phyloP scores from a whole-genome alignment of 2,329 filamentous ascomycete genomes.

The Daldinia sp. region DNA sequence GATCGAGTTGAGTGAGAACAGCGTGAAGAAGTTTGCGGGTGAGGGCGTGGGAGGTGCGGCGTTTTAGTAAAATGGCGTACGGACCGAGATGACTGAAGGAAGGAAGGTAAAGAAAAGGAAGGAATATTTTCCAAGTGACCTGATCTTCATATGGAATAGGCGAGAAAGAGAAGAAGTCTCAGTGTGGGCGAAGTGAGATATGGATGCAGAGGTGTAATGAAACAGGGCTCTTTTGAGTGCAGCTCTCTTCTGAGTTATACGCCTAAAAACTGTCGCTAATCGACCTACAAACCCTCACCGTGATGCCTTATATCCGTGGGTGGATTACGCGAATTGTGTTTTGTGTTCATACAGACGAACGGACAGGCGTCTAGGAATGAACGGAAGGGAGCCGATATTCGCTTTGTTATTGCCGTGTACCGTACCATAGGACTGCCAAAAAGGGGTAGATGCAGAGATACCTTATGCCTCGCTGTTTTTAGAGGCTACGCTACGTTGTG shows the following conservation, averaged over 20 bases:
- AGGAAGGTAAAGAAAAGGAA: background rate
- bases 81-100: background rate
- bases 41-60: constrained; percentile 64
- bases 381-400: too few species aligned
- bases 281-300: background rate
- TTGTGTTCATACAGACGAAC: background rate
- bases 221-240: background rate
- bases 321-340: background rate
- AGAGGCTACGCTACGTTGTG: background rate
- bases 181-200: background rate
- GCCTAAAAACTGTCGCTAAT: background rate
- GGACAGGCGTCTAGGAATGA: background rate
- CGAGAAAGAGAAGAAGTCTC: background rate
- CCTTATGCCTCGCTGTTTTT: background rate
- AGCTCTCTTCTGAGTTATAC: background rate
- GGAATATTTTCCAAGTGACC: too few species aligned
- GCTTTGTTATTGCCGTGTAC: background rate
- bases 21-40: constrained; percentile 64
- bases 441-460: background rate
- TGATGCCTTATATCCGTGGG: background rate
- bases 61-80: constrained; percentile 50
- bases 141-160: background rate
- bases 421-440: background rate
- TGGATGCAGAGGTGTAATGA: background rate
- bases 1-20: constrained; percentile 64